Base-by-base conservation (phyloP, 2,329 filamentous ascomycete species). In the Trichoderma atroviride region DNA sequence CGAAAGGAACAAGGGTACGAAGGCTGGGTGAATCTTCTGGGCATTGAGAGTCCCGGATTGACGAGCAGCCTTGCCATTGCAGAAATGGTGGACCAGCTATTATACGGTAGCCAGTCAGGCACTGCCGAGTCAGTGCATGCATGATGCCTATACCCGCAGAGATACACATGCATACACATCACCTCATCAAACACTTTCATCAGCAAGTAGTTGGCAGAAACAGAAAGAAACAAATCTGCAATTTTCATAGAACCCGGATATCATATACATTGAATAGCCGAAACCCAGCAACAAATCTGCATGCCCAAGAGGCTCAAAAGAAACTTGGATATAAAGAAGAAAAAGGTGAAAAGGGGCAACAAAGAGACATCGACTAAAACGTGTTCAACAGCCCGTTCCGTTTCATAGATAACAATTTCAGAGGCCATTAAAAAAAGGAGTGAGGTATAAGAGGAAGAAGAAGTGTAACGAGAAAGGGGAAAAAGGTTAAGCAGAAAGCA, bases 1-100 rank as follows among this genome's bases (percentile, higher is more conserved):
- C 80, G 85, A 71, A 88, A 86, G 74, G 94, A 97, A 79, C 87
- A 93, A 1, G 94, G 92, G 0, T 94, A 88, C 75, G 81, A 87
- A 2, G 94, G 93, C 2, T 97, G 95, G 86, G 86, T 98, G 10
- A 97, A 97, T 82, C 78, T 98, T 73, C 77, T 98, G 74, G 95
- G 94, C 0, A 97, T 97, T 74, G 95, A 98, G 83, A 97, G 93
- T 79, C 95, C 95, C 0, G 95, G 95, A 5, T 81, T 98, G 79
- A 98, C 95, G 58, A 96, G 92, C 78, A 89, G 87, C 74, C 81
- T 98, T 81, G 94, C 94, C 1, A 95, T 97, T 79, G 94, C 86
- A 4, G 92, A 97, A 76, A 86, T 87, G 83, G 94, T 97, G 0
- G 79, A 81, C 55, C 75, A 78, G 62, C 72, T 89, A 62, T 71